Conservation (phyloP, 2,329 filamentous ascomycete genomes). For the Beauveria caledonica region DNA sequence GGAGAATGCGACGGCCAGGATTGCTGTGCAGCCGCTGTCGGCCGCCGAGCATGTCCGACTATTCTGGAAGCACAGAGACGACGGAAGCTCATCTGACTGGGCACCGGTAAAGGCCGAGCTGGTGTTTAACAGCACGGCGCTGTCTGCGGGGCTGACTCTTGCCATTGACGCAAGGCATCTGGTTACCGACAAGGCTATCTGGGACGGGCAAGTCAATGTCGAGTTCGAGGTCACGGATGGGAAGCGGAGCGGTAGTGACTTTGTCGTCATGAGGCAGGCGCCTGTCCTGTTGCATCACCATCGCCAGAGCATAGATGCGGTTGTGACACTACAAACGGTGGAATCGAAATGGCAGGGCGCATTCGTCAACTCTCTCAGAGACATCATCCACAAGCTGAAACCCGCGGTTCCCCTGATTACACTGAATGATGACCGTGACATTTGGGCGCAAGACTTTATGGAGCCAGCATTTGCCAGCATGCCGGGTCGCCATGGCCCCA, state of each 20-base stretch:
- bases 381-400: not conserved
- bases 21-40: not conserved
- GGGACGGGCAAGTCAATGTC: not conserved
- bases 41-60: not conserved
- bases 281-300: constrained; percentile 11
- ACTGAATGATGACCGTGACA: constrained; percentile 15
- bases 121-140: not conserved
- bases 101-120: not conserved
- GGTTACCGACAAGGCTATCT: not conserved
- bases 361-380: not conserved
- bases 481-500: constrained; percentile 23
- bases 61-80: not conserved
- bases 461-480: constrained; percentile 27
- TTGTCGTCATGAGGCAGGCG: constrained; percentile 4
- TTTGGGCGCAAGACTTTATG: constrained; percentile 29
- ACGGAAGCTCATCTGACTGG: not conserved
- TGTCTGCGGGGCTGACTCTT: not conserved
- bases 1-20: not conserved
- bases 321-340: not conserved
- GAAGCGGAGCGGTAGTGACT: not conserved
- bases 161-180: not conserved
- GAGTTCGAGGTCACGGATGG: not conserved
- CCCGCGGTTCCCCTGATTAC: not conserved
- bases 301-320: not conserved
- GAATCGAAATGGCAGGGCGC: not conserved